Conservation (phyloP, 352 stramenopile species). For the Phytophthora uliginosa region DNA sequence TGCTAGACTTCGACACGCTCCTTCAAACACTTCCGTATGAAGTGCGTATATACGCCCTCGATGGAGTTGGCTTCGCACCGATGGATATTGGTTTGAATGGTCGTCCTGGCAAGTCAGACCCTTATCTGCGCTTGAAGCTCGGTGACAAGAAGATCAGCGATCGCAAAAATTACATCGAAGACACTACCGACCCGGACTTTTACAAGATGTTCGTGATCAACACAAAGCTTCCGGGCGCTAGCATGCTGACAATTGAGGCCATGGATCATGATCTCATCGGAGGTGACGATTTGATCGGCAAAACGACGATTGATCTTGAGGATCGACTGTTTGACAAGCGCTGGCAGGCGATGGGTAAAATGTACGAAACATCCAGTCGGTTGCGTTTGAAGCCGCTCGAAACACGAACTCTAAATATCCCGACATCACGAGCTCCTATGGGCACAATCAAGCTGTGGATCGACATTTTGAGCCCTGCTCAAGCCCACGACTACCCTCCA, state of each 20-base stretch:
- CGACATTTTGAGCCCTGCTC: slow-evolving; percentile 88
- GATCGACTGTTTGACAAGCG: slow-evolving; percentile 93
- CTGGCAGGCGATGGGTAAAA: slow-evolving; percentile 90
- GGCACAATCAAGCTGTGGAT: slow-evolving; percentile 91
- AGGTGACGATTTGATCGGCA: slow-evolving; percentile 93
- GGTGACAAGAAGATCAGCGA: slow-evolving; percentile 91
- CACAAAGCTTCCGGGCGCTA: slow-evolving; percentile 86
- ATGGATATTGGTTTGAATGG: slow-evolving; percentile 92
- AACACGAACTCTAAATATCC: slow-evolving; percentile 87
- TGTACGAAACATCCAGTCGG: slow-evolving; percentile 84
- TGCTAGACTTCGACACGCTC: slow-evolving; percentile 77
- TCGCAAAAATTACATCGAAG: slow-evolving; percentile 92
- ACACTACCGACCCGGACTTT: slow-evolving; percentile 91
- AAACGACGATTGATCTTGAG: slow-evolving; percentile 95
- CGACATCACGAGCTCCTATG: slow-evolving; percentile 87
- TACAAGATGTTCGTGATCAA: slow-evolving; percentile 94
- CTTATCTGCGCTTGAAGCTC: slow-evolving; percentile 88
- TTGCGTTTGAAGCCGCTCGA: slow-evolving; percentile 81
- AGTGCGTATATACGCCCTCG: slow-evolving; percentile 90
- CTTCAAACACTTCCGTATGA: slow-evolving; percentile 84
- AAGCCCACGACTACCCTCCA: slow-evolving; percentile 83
- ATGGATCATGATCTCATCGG: slow-evolving; percentile 94
- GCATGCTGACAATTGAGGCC: slow-evolving; percentile 88
- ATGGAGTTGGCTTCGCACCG: slow-evolving; percentile 84
- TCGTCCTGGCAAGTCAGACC: slow-evolving; percentile 87